These are phyloP conservation scores for Narthecium ossifragum DNA, from an alignment of 106 monocot genomes.

Conservation along the genomic window DNA sequence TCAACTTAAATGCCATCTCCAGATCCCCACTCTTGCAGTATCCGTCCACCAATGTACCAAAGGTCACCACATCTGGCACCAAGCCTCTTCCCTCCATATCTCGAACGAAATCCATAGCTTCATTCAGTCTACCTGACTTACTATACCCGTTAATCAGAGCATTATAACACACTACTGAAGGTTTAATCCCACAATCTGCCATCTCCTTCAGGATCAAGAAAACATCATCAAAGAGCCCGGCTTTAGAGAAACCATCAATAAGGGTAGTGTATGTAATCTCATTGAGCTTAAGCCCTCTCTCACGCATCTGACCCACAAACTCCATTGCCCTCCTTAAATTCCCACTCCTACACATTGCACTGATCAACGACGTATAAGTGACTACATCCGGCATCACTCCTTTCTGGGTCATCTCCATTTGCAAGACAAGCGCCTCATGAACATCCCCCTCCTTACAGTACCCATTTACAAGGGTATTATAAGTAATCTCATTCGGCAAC, in stretches of 20 bases:
- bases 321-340: conserved; percentile 68
- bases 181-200: conserved; percentile 36
- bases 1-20: conserved; percentile 54
- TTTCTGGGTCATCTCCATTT: conserved; percentile 50
- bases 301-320: conserved; percentile 49
- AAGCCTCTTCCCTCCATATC: conserved; percentile 55
- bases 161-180: conserved; percentile 61
- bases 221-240: conserved; percentile 77
- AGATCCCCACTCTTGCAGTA: conserved; percentile 63
- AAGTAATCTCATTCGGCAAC: conserved; percentile 51
- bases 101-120: conserved; percentile 31
- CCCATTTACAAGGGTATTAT: conserved; percentile 70
- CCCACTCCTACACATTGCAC: conserved; percentile 60
- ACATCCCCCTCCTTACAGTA: conserved; percentile 64
- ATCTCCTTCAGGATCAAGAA: conserved; percentile 57
- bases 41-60: conserved; percentile 45
- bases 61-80: conserved; percentile 61
- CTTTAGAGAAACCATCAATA: conserved; percentile 69
- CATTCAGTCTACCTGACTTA: conserved; percentile 40
- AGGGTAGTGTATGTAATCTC: conserved; percentile 76
- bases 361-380: conserved; percentile 67
- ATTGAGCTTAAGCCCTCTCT: conserved; percentile 55
- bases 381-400: conserved; percentile 62
- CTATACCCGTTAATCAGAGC: conserved; percentile 81
- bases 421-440: conserved; percentile 54